Percentiles rank a stretch among this genome's conserved stretches.
phyloP scores from a whole-genome alignment of 768 basidiomycete species.

The Mycena albidolilacea region DNA sequence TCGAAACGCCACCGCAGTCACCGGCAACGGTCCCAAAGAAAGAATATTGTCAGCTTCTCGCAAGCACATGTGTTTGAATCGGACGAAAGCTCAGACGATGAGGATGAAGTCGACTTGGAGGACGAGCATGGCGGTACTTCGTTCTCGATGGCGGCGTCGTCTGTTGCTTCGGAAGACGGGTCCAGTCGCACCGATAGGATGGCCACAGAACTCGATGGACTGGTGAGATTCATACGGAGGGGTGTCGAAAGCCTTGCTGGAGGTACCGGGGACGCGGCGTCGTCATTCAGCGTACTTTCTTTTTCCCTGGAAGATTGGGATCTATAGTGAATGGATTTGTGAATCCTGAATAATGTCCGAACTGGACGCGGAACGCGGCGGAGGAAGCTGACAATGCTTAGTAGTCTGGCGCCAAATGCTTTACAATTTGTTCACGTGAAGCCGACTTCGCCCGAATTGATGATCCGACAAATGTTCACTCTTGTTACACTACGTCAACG shows the following conservation, averaged over 20 bases:
- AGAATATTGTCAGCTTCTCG: conserved; percentile 76
- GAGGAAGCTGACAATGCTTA: too few relatives aligned
- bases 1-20: conserved; percentile 75
- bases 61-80: conserved; percentile 45
- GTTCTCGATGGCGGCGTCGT: conserved; percentile 57
- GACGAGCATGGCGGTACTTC: conserved; percentile 50
- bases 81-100: conserved; percentile 63
- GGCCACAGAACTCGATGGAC: conserved; percentile 76
- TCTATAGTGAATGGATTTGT: conserved; percentile 41
- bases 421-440: too few relatives aligned
- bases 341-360: too few relatives aligned
- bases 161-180: conserved; percentile 60
- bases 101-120: conserved; percentile 49
- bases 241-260: conserved; percentile 80
- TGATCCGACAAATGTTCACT: too few relatives aligned
- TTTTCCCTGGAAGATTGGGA: conserved; percentile 90
- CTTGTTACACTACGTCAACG: too few relatives aligned
- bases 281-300: conserved; percentile 79
- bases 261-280: conserved; percentile 70
- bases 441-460: too few relatives aligned
- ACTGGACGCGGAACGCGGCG: too few relatives aligned
- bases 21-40: conserved; percentile 67
- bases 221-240: conserved; percentile 78
- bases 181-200: conserved; percentile 72
- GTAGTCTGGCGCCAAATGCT: too few relatives aligned